Conservation (phyloP, 2,329 filamentous ascomycete genomes). For the Fusarium cicatricum region DNA sequence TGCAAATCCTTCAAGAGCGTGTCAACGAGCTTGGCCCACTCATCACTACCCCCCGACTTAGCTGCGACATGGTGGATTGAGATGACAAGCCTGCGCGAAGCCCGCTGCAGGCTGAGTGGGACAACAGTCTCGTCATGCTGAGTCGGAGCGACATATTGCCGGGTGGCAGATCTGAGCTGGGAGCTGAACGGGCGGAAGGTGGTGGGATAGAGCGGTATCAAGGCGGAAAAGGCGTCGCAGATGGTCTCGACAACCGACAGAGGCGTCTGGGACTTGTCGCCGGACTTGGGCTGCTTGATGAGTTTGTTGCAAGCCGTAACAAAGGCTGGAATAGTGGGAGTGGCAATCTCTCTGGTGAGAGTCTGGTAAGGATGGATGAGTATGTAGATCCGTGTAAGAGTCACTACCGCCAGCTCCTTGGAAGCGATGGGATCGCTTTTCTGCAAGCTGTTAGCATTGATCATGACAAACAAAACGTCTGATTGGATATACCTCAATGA, state of each 20-base stretch:
- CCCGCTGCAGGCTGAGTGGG: conserved; percentile 61
- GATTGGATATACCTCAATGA: conserved; percentile 70
- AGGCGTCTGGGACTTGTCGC: conserved; percentile 45
- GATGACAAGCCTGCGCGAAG: conserved; percentile 71
- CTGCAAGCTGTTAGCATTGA: conserved; percentile 50
- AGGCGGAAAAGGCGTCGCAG: conserved; percentile 73
- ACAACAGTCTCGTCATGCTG: conserved; percentile 58
- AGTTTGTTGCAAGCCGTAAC: conserved; percentile 77
- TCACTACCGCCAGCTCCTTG: conserved; percentile 79
- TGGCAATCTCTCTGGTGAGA: conserved; percentile 86
- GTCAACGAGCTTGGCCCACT: conserved; percentile 77
- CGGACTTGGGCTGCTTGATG: conserved; percentile 54
- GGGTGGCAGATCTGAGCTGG: conserved; percentile 70
- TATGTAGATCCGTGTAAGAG: conserved; percentile 83
- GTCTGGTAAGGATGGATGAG: conserved; percentile 85
- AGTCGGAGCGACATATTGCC: conserved; percentile 70
- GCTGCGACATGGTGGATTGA: conserved; percentile 82
- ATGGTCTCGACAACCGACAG: conserved; percentile 69
- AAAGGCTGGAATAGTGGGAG: conserved; percentile 79
- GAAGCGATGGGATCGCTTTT: conserved; percentile 79
- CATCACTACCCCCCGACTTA: conserved; percentile 78
- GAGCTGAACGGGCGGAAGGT: conserved; percentile 80
- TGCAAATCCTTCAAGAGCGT: conserved; percentile 72
- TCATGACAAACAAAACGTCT: conserved; percentile 1
- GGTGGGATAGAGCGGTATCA: conserved; percentile 83